These are phyloP conservation scores for Coemansia biformis DNA, from an alignment of 192 early-diverging fungal species.

Conservation along the genomic window DNA sequence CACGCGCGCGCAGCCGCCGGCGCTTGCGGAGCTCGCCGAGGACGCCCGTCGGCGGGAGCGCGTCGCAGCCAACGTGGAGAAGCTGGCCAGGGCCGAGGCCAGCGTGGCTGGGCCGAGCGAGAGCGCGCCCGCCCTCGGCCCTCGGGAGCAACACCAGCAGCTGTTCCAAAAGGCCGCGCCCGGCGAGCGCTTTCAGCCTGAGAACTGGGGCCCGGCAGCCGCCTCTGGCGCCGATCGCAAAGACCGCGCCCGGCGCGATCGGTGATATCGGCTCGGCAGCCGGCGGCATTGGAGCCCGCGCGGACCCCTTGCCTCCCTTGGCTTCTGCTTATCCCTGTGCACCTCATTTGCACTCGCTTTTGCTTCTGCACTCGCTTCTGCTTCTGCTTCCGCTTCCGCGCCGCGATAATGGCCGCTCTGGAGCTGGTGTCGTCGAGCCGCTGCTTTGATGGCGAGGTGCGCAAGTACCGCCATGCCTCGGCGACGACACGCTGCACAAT, in stretches of 20 bases:
- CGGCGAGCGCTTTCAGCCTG: slow-evolving; percentile 29
- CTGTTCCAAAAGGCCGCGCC: slow-evolving; percentile 23
- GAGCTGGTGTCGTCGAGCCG: slow-evolving; percentile 56
- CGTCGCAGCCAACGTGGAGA: slow-evolving; percentile 22
- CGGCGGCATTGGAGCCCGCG: too few relatives aligned
- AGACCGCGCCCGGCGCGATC: neutral
- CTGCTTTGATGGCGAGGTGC: slow-evolving; percentile 61
- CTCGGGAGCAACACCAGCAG: slow-evolving; percentile 1
- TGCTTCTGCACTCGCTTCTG: neutral
- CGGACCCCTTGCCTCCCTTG: too few relatives aligned
- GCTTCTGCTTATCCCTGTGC: neutral
- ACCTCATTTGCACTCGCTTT: slow-evolving; percentile 3
- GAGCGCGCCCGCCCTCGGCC: too few relatives aligned
- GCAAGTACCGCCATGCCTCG: slow-evolving; percentile 71
- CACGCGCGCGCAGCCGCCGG: slow-evolving; percentile 30
- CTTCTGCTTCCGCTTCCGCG: neutral
- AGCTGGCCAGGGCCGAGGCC: slow-evolving; percentile 9
- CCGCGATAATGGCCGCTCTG: slow-evolving; percentile 18
- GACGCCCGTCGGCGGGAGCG: slow-evolving; percentile 33
- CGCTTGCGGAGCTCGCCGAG: slow-evolving; percentile 19
- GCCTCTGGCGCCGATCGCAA: neutral
- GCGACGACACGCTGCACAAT: slow-evolving; percentile 60
- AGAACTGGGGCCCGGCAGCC: slow-evolving; percentile 15
- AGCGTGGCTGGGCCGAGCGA: neutral
- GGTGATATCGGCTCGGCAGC: neutral